Percentiles rank a stretch among this genome's conserved stretches.
phyloP scores from a whole-genome alignment of 1,284 basidiomycete genomes.

The Sanghuangporus baumii region DNA sequence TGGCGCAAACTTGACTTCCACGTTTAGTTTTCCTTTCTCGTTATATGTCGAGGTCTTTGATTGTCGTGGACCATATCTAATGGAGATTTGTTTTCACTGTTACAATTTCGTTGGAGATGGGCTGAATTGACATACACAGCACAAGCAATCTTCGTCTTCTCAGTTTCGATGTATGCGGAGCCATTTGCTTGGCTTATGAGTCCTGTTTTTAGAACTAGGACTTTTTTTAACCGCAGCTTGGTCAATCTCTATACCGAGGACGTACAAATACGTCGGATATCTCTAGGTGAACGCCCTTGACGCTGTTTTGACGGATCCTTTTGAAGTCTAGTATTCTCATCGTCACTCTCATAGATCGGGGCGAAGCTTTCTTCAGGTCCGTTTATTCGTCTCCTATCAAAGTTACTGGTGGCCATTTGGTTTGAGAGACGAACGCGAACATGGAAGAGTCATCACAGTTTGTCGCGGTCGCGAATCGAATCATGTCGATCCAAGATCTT shows the following conservation, averaged over 20 bases:
- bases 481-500: neutral
- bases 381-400: conserved; percentile 83
- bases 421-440: neutral
- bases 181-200: conserved; percentile 92
- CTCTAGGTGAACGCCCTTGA: conserved; percentile 46
- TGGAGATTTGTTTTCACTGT: conserved; percentile 9
- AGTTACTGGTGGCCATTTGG: conserved; percentile 45
- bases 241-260: conserved; percentile 11
- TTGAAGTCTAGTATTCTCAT: conserved; percentile 25
- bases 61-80: conserved; percentile 92
- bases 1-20: conserved; percentile 95
- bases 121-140: conserved; percentile 63
- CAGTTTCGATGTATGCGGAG: conserved; percentile 91
- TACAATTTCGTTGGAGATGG: neutral
- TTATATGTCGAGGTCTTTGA: conserved; percentile 75
- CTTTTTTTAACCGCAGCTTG: too few relatives aligned
- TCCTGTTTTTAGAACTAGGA: conserved; percentile 80
- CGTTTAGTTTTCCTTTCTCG: conserved; percentile 84
- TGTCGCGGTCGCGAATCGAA: neutral
- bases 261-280: conserved; percentile 84
- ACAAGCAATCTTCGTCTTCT: conserved; percentile 87
- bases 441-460: neutral
- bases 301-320: conserved; percentile 31
- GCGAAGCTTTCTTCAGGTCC: conserved; percentile 80
- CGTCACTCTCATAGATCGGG: conserved; percentile 51